Evolutionary conservation across 75 land plant species (phyloP), one percentile per base, ranked within the genome.

Genomic region (Cupressus sempervirens): DNA sequence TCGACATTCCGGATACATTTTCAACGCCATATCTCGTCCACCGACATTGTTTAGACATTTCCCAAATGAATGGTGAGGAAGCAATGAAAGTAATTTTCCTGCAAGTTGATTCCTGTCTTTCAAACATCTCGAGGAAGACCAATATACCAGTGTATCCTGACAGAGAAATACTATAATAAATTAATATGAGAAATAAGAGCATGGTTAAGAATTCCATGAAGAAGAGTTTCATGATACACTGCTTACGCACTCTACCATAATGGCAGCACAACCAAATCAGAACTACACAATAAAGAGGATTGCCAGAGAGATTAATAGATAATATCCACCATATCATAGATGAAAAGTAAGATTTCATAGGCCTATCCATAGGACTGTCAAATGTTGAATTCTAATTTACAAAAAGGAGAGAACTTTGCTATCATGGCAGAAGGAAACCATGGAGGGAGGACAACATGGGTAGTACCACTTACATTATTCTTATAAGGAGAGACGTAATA

Each of bases 71-170:
- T 97, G 99, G 84, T 93, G 92, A 16, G 96, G 92, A 43, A 97
- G 73, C 80, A 93, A 84, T 10, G 89, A 82, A 13, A 97, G 91
- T 76, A 97, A 84, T 38, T 83, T 86, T 36, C 82, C 84, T 7
- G 99, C 99, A 52, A 93, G 90, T 48, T 84, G 43, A 79, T 94
- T 90, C 88, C 99, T 91, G 38, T 88, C 48, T 9, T 89, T 77
- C 80, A 97, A 83, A 82, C 99, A 97, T 35, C 96, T 87, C 43
- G 99, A 97, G 43, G 99, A 97, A 62, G 99, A 97, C 99, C 99
- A 97, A 87, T 97, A 97, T 29, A 97, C 98, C 84, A 97, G 98
- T 20, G 88, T 91, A 85, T 94, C 95, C 99, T 97, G 85, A 14
- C 54, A 72, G 79, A 62, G 15, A 4, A 76, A 83, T 20, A 35